A percentile compares a stretch with the other conserved stretches of the same genome.
Conservation (phyloP, 1,284 basidiomycete species). For the Macrocybe sp. region DNA sequence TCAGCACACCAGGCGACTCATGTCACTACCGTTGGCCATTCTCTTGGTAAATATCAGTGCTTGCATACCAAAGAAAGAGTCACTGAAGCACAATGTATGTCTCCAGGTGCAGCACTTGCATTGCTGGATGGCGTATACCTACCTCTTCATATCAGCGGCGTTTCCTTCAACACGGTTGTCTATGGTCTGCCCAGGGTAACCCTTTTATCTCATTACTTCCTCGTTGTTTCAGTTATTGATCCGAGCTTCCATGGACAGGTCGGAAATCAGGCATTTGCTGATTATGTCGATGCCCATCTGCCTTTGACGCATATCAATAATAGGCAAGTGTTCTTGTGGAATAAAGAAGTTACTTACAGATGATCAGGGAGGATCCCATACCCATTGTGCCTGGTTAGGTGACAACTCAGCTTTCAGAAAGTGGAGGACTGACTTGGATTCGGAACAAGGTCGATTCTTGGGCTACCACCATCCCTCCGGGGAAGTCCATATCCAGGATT, state of each 20-base stretch:
- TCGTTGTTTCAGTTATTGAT: neutral
- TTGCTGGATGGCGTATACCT: constrained; percentile 31
- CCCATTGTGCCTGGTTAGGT: constrained; percentile 1
- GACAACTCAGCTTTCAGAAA: neutral
- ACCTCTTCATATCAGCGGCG: constrained; percentile 17
- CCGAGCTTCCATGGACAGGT: constrained; percentile 25
- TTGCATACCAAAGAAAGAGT: neutral
- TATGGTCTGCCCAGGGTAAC: constrained; percentile 50
- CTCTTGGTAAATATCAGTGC: constrained; percentile 31
- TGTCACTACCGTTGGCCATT: constrained; percentile 47
- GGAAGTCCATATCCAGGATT: constrained; percentile 50
- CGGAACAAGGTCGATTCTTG: constrained; percentile 28
- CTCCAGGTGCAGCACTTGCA: constrained; percentile 38
- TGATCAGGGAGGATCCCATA: constrained; percentile 3
- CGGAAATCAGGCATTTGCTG: constrained; percentile 51
- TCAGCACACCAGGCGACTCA: constrained; percentile 27
- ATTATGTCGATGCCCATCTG: constrained; percentile 44
- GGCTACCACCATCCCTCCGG: constrained; percentile 51
- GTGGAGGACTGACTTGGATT: neutral
- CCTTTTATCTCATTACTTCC: constrained; percentile 4
- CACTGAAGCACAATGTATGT: neutral
- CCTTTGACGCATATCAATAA: constrained; percentile 43
- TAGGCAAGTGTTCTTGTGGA: constrained; percentile 13
- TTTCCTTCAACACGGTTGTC: constrained; percentile 22
- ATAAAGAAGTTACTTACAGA: neutral